Conservation (phyloP, 2,329 filamentous ascomycete genomes). For the Sporothrix brasiliensis region DNA sequence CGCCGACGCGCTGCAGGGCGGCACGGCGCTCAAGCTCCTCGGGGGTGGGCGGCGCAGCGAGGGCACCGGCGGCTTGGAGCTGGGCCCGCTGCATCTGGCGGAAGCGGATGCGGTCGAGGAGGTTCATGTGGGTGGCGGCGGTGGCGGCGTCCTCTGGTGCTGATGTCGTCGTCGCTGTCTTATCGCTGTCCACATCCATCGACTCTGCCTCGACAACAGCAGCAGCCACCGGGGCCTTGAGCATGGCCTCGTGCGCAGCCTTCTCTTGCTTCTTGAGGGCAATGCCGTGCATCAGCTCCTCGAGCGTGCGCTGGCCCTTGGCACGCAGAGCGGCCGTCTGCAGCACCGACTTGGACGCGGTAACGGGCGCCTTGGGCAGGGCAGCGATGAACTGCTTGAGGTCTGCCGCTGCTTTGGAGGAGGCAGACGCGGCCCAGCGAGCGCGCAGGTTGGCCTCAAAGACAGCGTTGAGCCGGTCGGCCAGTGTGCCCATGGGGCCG, state of each 20-base stretch:
- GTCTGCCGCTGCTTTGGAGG: conserved; percentile 37
- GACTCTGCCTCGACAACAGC: neutral
- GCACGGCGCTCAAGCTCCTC: conserved; percentile 62
- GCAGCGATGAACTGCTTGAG: conserved; percentile 56
- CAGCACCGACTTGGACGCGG: conserved; percentile 53
- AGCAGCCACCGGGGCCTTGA: conserved; percentile 42
- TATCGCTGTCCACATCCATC: conserved; percentile 25
- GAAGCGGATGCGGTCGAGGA: conserved; percentile 74
- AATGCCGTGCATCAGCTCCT: conserved; percentile 68
- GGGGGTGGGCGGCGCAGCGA: conserved; percentile 49
- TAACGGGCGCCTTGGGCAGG: conserved; percentile 60
- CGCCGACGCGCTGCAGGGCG: conserved; percentile 68
- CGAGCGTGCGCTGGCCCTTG: conserved; percentile 70
- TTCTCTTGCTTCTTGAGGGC: conserved; percentile 55
- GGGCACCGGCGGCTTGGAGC: conserved; percentile 47
- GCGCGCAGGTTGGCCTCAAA: conserved; percentile 58
- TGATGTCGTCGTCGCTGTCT: neutral
- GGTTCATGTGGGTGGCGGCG: conserved; percentile 56
- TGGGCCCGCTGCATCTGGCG: conserved; percentile 61
- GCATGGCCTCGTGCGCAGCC: conserved; percentile 42
- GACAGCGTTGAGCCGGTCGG: conserved; percentile 55
- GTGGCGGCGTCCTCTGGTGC: neutral
- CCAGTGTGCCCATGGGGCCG: conserved; percentile 47
- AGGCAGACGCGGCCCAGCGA: conserved; percentile 46
- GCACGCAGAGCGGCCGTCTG: conserved; percentile 61